Base-by-base conservation (phyloP, 768 basidiomycete genomes). In the Pluteus cervinus region DNA sequence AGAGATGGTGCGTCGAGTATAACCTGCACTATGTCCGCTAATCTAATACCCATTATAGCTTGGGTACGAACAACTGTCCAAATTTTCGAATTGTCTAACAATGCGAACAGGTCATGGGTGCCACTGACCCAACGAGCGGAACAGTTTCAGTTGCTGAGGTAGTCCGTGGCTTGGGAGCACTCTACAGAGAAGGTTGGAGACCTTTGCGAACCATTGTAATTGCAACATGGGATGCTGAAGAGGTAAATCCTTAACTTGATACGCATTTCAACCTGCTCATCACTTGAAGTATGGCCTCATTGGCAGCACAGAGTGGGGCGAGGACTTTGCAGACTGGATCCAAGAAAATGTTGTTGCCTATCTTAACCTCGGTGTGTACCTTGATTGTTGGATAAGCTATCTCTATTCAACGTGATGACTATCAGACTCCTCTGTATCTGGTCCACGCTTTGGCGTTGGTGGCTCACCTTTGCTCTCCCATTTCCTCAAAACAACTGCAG, bases 251-350 rank as follows among this genome's bases (percentile, higher is more conserved):
- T n/a, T n/a, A n/a, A 39, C 3, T 34, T 8, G 17, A 20, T 39
- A 12, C 4, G 32, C 18, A 9, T 29, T 18, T 26, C 53, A 22
- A 10, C 26, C 7, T 22, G 17, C 24, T 33, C 10, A 29, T 24
- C 18, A 26, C 22, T 10, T 35, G n/a, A n/a, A 73, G 68, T 69
- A 69, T 33, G 86, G 86, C 18, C 69, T 90, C 28, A 54, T 88
- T 25, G 93, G 93, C 18, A 86, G 81, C 51, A 93, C 88, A 3
- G 94, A 97, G 59, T 94, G 84, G 75, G 90, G 81, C 3, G 94
- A 97, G 56, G 94, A 97, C 53, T 97, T 94, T 51, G 54, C 78
- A 0, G 69, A 75, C 11, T 94, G 85, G 79, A 76, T 97, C 25
- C 69, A 74, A 26, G 65, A 82, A 24, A 75, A 93, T 44, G 85